A percentile compares a stretch with the other conserved stretches of the same genome.
phyloP scores from a whole-genome alignment of 2,329 filamentous ascomycete genomes.

The Coniochaeta sp. region DNA sequence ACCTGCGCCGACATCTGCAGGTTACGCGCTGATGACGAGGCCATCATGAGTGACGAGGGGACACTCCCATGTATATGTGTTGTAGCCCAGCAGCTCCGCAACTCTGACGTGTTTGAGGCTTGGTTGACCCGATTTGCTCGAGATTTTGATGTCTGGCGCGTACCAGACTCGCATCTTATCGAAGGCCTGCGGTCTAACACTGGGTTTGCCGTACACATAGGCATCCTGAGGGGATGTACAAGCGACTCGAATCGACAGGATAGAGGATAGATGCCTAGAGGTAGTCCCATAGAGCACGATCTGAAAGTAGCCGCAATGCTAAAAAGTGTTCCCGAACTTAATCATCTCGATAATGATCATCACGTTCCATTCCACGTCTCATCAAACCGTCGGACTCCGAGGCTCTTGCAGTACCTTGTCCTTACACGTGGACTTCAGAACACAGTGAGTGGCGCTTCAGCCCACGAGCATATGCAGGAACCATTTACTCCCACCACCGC shows the following conservation, averaged over 20 bases:
- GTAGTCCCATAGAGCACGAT: too few species aligned
- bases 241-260: not conserved
- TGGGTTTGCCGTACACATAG: constrained; percentile 79
- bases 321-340: too few species aligned
- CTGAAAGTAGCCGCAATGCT: too few species aligned
- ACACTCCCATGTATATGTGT: constrained; percentile 59
- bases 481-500: too few species aligned
- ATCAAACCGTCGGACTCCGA: too few species aligned
- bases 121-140: constrained; percentile 66
- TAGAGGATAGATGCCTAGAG: not conserved
- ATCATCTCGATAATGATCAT: not conserved
- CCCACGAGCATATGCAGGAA: too few species aligned
- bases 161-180: constrained; percentile 57
- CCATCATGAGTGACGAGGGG: constrained; percentile 6
- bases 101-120: constrained; percentile 73
- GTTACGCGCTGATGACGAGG: constrained; percentile 32
- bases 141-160: constrained; percentile 67
- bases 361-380: too few species aligned
- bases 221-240: constrained; percentile 45
- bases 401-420: too few species aligned
- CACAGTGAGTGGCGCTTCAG: too few species aligned
- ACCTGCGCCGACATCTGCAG: constrained; percentile 70
- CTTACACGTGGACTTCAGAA: too few species aligned
- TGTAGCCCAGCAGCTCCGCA: constrained; percentile 82
- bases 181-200: constrained; percentile 51